phyloP scores from a whole-genome alignment of 495 filamentous ascomycete species.

The Cercophora sp. region DNA sequence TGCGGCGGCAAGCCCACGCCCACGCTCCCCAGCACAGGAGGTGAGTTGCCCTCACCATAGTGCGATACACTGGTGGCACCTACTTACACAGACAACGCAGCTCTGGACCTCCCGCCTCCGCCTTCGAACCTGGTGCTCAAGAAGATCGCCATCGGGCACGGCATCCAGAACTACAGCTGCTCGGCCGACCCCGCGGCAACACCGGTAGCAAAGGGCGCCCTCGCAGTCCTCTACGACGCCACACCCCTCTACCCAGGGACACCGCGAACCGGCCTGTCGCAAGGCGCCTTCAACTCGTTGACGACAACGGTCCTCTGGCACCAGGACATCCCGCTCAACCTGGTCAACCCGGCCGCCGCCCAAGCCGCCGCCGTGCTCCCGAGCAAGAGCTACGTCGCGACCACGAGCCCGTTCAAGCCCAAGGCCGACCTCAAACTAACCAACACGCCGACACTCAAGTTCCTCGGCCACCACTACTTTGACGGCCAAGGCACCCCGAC shows the following conservation, averaged over 20 bases:
- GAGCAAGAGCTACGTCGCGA: slow-evolving; percentile 23
- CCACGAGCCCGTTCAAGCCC: slow-evolving; percentile 38
- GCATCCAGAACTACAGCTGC: slow-evolving; percentile 79
- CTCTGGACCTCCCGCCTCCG: slow-evolving; percentile 44
- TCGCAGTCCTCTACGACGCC: slow-evolving; percentile 64
- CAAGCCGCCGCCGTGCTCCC: slow-evolving; percentile 32
- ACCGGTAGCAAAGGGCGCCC: slow-evolving; percentile 52
- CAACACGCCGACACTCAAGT: slow-evolving; percentile 24
- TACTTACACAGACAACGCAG: slow-evolving; percentile 10
- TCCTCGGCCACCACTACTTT: slow-evolving; percentile 67
- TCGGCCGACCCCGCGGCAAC: slow-evolving; percentile 11
- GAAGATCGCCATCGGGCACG: slow-evolving; percentile 64
- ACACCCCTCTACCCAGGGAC: slow-evolving; percentile 44
- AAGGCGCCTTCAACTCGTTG: slow-evolving; percentile 28
- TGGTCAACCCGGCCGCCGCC: slow-evolving; percentile 22
- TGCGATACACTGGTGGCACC: no score
- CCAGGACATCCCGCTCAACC: slow-evolving; percentile 36
- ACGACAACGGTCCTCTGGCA: slow-evolving; percentile 31
- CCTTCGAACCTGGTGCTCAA: slow-evolving; percentile 47
- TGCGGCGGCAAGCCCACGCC: slow-evolving; percentile 10
- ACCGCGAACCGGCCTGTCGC: slow-evolving; percentile 19
- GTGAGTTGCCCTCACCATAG: slow-evolving; percentile 15
- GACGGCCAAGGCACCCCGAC: slow-evolving; percentile 45
- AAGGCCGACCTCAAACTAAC: slow-evolving; percentile 31
- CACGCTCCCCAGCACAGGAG: slow-evolving; percentile 24